These are phyloP conservation scores for Yamadazyma aaseri DNA, from an alignment of 1,139 yeast genomes.

Conservation along the genomic window DNA sequence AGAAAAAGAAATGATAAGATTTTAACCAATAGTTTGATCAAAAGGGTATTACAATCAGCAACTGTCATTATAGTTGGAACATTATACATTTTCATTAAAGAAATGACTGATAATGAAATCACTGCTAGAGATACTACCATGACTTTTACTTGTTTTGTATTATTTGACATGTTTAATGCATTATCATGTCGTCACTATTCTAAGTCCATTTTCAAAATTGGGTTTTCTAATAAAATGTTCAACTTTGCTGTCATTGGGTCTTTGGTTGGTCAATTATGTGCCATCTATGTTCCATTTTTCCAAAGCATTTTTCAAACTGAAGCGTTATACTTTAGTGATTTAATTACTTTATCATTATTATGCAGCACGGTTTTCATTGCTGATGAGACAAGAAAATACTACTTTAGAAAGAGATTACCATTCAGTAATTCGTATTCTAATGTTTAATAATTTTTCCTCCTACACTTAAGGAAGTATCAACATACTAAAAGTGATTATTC, in stretches of 20 bases:
- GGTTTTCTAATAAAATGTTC: constrained; percentile 81
- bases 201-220: constrained; percentile 78
- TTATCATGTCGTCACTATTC: constrained; percentile 85
- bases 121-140: constrained; percentile 97
- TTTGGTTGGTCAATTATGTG: constrained; percentile 86
- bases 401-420: constrained; percentile 16
- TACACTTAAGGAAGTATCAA: too few species aligned
- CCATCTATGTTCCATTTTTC: constrained; percentile 88
- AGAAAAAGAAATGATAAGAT: constrained; percentile 82
- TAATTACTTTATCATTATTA: constrained; percentile 56
- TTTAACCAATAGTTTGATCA: constrained; percentile 64
- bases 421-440: too few species aligned
- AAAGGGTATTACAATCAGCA: constrained; percentile 75
- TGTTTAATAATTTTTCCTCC: too few species aligned
- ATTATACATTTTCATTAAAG: constrained; percentile 75
- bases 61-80: constrained; percentile 74
- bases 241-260: constrained; percentile 92
- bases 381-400: constrained; percentile 72
- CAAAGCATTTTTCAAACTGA: constrained; percentile 93
- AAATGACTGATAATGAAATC: constrained; percentile 77
- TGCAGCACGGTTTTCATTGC: constrained; percentile 82
- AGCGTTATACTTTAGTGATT: constrained; percentile 68
- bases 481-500: too few species aligned
- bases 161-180: constrained; percentile 95
- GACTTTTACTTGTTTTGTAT: constrained; percentile 95